These are phyloP conservation scores for Vitis hybrid DNA, from an alignment of 177 flowering plant genomes.

Conservation along the genomic window DNA sequence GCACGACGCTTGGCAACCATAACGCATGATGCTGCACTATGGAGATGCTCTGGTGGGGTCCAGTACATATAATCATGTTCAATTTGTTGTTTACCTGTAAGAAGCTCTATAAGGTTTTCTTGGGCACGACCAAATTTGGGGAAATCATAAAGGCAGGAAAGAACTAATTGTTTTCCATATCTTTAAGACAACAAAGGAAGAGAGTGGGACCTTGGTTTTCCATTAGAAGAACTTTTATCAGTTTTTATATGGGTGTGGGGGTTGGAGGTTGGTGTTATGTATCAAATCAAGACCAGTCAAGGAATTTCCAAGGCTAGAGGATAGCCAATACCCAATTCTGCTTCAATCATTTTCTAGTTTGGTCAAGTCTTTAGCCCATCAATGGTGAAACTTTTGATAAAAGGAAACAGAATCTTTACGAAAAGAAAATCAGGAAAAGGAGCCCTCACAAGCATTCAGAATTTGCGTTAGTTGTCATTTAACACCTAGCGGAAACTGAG, in stretches of 20 bases:
- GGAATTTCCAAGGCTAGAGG: conserved; percentile 20
- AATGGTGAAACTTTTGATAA: conserved; percentile 21
- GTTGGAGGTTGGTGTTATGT: no score
- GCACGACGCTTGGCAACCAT: background rate
- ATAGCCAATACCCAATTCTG: background rate
- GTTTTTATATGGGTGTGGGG: no score
- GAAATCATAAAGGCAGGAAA: background rate
- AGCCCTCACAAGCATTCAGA: no score
- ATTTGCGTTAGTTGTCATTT: no score
- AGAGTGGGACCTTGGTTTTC: background rate
- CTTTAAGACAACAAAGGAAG: background rate
- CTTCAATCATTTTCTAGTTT: conserved; percentile 18
- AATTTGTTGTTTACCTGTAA: no score
- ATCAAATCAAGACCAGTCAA: conserved; percentile 17
- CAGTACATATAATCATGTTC: background rate
- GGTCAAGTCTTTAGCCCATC: conserved; percentile 22
- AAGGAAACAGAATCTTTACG: background rate
- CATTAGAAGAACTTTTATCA: conserved; percentile 3
- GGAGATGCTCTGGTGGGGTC: background rate
- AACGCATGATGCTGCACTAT: background rate
- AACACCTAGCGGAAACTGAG: background rate
- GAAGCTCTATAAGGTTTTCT: no score
- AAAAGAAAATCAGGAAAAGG: background rate
- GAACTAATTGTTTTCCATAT: background rate
- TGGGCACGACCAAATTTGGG: background rate